phyloP scores from a whole-genome alignment of 768 basidiomycete species.

The Paxillus involutus region DNA sequence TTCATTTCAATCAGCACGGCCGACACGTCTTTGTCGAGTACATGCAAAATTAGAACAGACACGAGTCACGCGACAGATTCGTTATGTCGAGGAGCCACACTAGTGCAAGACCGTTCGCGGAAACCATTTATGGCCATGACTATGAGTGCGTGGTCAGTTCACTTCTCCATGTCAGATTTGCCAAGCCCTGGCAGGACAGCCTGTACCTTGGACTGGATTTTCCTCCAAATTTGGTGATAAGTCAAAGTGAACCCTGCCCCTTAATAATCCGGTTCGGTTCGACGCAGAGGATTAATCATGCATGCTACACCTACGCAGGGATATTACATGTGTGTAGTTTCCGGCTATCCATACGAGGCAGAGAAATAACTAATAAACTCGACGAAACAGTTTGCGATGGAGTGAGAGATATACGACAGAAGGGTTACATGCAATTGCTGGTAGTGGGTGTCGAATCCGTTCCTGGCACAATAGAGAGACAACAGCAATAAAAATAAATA shows the following conservation, averaged over 20 bases:
- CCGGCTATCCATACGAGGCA: neutral
- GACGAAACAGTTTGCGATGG: neutral
- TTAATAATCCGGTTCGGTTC: neutral
- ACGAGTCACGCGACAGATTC: too few relatives aligned
- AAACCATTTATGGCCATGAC: too few relatives aligned
- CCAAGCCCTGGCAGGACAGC: too few relatives aligned
- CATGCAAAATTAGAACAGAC: too few relatives aligned
- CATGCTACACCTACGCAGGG: conserved; percentile 5
- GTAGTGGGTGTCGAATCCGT: conserved; percentile 4
- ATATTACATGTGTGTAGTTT: neutral
- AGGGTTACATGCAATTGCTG: conserved; percentile 5
- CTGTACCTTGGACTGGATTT: too few relatives aligned
- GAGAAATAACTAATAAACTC: neutral
- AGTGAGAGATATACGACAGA: neutral
- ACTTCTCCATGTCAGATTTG: too few relatives aligned
- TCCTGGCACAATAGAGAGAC: conserved; percentile 16
- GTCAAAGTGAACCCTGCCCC: neutral
- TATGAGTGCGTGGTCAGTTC: too few relatives aligned
- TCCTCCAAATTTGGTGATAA: neutral
- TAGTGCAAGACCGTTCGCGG: too few relatives aligned
- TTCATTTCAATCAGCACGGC: neutral
- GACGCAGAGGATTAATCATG: neutral
- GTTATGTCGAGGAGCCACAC: too few relatives aligned
- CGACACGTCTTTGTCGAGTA: neutral
- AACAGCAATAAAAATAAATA: conserved; percentile 40